Percentiles rank a stretch among this genome's conserved stretches.
Evolutionary conservation across 129 eudicot genomes (phyloP).

Genomic region (Mikania micrantha): DNA sequence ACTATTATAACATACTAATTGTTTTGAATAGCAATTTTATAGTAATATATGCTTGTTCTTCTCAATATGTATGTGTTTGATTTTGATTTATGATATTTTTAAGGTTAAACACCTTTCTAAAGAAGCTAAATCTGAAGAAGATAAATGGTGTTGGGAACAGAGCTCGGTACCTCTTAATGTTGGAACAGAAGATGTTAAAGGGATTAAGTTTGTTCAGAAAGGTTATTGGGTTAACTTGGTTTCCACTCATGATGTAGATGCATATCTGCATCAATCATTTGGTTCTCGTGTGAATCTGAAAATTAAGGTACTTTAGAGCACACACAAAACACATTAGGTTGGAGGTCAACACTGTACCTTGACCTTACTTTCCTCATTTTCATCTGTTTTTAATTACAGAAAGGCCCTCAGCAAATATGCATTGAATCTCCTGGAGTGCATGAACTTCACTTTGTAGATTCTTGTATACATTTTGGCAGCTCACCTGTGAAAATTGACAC

Average conservation of each 20-base stretch:
- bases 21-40: slow-evolving; percentile 3
- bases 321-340: background rate
- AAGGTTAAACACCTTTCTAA: slow-evolving; percentile 63
- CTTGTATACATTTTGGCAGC: slow-evolving; percentile 85
- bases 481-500: slow-evolving; percentile 60
- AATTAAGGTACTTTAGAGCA: slow-evolving; percentile 52
- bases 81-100: slow-evolving; percentile 8
- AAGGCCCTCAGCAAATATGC: slow-evolving; percentile 72
- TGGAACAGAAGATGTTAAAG: slow-evolving; percentile 69
- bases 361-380: background rate
- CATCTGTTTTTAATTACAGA: slow-evolving; percentile 45
- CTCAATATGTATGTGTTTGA: background rate
- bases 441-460: slow-evolving; percentile 78
- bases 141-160: slow-evolving; percentile 98
- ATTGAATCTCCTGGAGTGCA: slow-evolving; percentile 83
- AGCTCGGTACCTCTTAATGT: slow-evolving; percentile 45
- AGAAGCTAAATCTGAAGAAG: slow-evolving; percentile 44
- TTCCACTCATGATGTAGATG: slow-evolving; percentile 85
- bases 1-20: background rate
- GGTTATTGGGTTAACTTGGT: slow-evolving; percentile 84
- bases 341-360: slow-evolving; percentile 8
- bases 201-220: slow-evolving; percentile 59
- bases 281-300: slow-evolving; percentile 63
- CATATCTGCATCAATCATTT: slow-evolving; percentile 59
- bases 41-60: background rate